Conservation (phyloP, 345 rosid species). For the Sisymbrium irio region DNA sequence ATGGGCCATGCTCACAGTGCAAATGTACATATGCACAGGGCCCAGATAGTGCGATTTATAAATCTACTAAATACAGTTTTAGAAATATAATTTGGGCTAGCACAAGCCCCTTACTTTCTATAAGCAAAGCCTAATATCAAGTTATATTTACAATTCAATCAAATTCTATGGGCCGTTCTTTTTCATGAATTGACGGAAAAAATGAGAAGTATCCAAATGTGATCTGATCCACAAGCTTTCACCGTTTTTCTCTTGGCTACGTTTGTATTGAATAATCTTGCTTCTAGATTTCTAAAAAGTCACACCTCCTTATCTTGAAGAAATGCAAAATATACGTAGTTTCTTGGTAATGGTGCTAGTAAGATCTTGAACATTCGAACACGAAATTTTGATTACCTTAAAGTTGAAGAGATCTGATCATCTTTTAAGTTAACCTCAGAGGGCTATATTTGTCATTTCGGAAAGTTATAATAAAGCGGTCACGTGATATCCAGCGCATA, state of each 20-base stretch:
- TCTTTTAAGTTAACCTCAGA: not conserved
- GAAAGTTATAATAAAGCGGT: not conserved
- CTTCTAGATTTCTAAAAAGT: not conserved
- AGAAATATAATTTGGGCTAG: not conserved
- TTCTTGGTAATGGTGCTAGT: not conserved
- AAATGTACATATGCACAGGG: not conserved
- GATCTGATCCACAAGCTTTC: not conserved
- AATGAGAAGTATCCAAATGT: not conserved
- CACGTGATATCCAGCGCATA: conserved; percentile 19
- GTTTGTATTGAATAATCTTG: too few relatives aligned
- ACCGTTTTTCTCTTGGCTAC: not conserved
- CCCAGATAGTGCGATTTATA: not conserved
- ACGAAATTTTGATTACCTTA: not conserved
- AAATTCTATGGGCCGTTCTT: too few relatives aligned
- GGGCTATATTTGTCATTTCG: not conserved
- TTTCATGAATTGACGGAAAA: not conserved
- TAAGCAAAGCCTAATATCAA: not conserved
- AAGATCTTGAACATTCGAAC: not conserved
- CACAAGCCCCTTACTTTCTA: too few relatives aligned
- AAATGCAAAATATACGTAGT: not conserved
- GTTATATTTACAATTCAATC: too few relatives aligned
- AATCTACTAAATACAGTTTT: not conserved
- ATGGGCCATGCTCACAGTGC: not conserved
- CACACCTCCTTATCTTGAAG: not conserved
- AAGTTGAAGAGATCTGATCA: not conserved